These are phyloP conservation scores for Blastomyces emzantsi DNA, from an alignment of 2,329 filamentous ascomycete genomes.

Conservation along the genomic window DNA sequence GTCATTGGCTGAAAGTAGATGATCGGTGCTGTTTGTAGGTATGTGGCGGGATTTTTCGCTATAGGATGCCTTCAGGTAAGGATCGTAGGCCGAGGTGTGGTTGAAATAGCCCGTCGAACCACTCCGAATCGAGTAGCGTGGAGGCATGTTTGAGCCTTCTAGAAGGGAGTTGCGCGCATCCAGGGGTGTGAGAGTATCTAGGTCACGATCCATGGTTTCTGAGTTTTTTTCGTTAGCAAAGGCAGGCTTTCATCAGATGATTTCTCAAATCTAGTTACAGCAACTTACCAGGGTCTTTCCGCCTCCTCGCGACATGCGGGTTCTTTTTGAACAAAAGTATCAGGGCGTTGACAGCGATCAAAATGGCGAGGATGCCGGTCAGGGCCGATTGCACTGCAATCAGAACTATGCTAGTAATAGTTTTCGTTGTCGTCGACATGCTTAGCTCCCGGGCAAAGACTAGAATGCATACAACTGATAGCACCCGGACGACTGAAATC, in stretches of 20 bases:
- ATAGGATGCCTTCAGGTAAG: conserved; percentile 28
- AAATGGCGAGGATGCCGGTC: conserved; percentile 71
- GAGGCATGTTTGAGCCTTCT: conserved; percentile 48
- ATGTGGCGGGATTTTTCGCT: conserved; percentile 19
- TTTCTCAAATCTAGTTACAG: background rate
- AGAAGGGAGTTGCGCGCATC: conserved; percentile 82
- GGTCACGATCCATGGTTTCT: conserved; percentile 65
- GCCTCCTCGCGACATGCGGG: conserved; percentile 70
- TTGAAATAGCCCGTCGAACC: conserved; percentile 36
- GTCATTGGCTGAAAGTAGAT: conserved; percentile 25
- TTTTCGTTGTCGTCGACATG: conserved; percentile 85
- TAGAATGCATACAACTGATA: conserved; percentile 82
- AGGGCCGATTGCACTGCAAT: conserved; percentile 84
- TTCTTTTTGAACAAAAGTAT: conserved; percentile 77
- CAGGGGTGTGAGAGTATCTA: conserved; percentile 75
- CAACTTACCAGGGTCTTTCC: conserved; percentile 78
- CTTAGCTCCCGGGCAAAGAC: conserved; percentile 91
- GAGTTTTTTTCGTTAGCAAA: conserved; percentile 9
- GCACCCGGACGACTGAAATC: conserved; percentile 79
- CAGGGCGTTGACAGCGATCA: conserved; percentile 84
- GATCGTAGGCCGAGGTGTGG: conserved; percentile 32
- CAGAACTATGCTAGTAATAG: conserved; percentile 82
- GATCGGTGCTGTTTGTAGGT: conserved; percentile 28
- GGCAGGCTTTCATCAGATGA: background rate
- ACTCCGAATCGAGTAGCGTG: conserved; percentile 18